Evolutionary conservation across 768 basidiomycete genomes (phyloP).

Genomic region (Suillus subluteus): DNA sequence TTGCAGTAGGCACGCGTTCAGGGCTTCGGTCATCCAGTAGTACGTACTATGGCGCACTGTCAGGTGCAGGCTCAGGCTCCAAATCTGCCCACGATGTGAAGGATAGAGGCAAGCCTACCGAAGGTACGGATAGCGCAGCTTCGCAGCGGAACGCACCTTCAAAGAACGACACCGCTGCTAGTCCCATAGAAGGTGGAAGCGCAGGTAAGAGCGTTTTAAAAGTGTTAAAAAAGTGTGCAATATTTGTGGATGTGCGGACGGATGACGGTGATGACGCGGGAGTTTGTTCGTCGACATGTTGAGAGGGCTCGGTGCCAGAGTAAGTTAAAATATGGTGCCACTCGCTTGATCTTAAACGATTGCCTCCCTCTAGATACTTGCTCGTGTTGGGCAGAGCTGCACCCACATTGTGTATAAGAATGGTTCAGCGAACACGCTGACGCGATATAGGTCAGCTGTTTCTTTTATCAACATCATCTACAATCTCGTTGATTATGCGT

Average conservation of each 20-base stretch:
- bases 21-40: constrained; percentile 50
- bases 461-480: neutral
- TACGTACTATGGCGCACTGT: constrained; percentile 34
- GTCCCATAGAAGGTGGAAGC: constrained; percentile 8
- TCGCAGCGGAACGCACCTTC: neutral
- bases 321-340: constrained; percentile 35
- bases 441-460: constrained; percentile 62
- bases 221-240: constrained; percentile 71
- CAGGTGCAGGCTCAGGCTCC: constrained; percentile 22
- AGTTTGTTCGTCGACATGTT: constrained; percentile 85
- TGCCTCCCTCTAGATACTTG: constrained; percentile 49
- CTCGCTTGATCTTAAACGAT: constrained; percentile 1
- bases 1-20: constrained; percentile 51
- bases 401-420: constrained; percentile 90
- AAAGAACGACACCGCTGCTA: neutral
- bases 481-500: constrained; percentile 4
- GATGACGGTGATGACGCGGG: constrained; percentile 78
- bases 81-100: constrained; percentile 17
- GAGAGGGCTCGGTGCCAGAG: constrained; percentile 78
- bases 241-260: constrained; percentile 83
- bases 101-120: constrained; percentile 18
- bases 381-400: constrained; percentile 69
- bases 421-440: constrained; percentile 73
- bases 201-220: constrained; percentile 42
- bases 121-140: constrained; percentile 24